phyloP scores from a whole-genome alignment of 176 grass and related monocot species.

The Poa annua region DNA sequence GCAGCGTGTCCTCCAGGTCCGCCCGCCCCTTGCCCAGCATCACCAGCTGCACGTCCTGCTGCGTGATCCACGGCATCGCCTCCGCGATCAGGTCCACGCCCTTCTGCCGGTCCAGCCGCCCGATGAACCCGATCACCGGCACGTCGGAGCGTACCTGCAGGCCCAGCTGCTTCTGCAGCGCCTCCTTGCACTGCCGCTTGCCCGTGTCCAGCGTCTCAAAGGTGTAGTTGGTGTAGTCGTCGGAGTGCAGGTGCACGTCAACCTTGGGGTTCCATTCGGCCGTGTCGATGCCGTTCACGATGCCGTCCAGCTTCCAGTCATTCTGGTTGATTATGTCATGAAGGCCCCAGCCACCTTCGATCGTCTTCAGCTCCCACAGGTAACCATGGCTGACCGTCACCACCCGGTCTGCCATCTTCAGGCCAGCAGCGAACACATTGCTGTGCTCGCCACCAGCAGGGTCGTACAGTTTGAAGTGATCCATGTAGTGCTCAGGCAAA shows the following conservation, averaged over 20 bases:
- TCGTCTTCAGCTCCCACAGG: constrained; percentile 84
- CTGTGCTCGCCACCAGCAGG: constrained; percentile 72
- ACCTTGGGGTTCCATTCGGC: constrained; percentile 70
- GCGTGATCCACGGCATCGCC: constrained; percentile 80
- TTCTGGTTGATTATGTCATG: constrained; percentile 78
- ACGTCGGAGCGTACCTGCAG: constrained; percentile 63
- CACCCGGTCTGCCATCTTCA: constrained; percentile 77
- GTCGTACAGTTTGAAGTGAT: constrained; percentile 74
- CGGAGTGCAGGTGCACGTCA: constrained; percentile 71
- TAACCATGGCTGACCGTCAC: constrained; percentile 86
- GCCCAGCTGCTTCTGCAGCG: constrained; percentile 74
- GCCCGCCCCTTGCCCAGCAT: constrained; percentile 75
- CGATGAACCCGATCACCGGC: constrained; percentile 85
- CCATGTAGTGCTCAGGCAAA: constrained; percentile 81
- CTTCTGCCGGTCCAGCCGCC: constrained; percentile 82
- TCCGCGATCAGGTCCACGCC: constrained; percentile 89
- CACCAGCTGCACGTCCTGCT: constrained; percentile 86
- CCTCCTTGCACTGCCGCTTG: constrained; percentile 81
- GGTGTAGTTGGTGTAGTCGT: constrained; percentile 88
- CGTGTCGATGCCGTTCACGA: constrained; percentile 89
- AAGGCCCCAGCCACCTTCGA: constrained; percentile 84
- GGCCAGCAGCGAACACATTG: constrained; percentile 81
- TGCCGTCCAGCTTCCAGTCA: constrained; percentile 82
- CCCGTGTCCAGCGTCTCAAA: constrained; percentile 57
- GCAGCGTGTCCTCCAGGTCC: constrained; percentile 83